Base-by-base conservation (phyloP, 2,329 filamentous ascomycete genomes). In the Grosmannia serpens region DNA sequence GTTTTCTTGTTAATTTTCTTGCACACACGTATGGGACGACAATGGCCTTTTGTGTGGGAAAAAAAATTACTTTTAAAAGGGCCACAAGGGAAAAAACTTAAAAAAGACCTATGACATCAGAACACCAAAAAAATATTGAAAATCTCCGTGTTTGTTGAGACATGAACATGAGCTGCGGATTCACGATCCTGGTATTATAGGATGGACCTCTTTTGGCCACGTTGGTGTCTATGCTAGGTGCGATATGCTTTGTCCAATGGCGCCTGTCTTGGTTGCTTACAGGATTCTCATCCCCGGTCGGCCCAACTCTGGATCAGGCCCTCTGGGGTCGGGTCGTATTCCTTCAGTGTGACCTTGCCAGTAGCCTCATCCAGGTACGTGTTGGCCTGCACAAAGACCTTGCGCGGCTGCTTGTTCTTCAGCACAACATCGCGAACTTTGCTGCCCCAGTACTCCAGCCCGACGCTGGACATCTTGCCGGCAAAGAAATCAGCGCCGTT, bases 301-400 rank as follows among this genome's bases (percentile, higher is more conserved):
- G 78, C 86, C 78, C 83, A 95, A 71, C 89, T 94, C 77, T 89
- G 79, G 62, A 95, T 86, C 76, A 97, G 85, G 7, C 91, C 91
- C 70, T 88, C 82, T 8, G 86, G 75, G 7, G 83, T 88, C 1
- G 91, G 80, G 65, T 95, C 89, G 72, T 96, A 96, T 74, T 96
- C 90, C 74, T 86, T 88, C 71, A 96, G 73, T 17, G 77, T 79
- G 33, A 95, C 88, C 69, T 85, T 81, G 59, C 87, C 89, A 0
- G 80, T 82, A 15, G 79, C 74, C 69, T 83, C 79, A 62, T 87
- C 83, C 47, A 94, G 68, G 59, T 85, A 80, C 0, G 92, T 96
- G 71, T 95, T 97, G 60, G 89, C 90, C 75, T 96, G 91, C 57
- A 96, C 90, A 74, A 95, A 96, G 51, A 96, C 86, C 77, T 91